These are phyloP conservation scores for Penicillium sp. DNA, from an alignment of 2,329 filamentous ascomycete species.

Conservation along the genomic window DNA sequence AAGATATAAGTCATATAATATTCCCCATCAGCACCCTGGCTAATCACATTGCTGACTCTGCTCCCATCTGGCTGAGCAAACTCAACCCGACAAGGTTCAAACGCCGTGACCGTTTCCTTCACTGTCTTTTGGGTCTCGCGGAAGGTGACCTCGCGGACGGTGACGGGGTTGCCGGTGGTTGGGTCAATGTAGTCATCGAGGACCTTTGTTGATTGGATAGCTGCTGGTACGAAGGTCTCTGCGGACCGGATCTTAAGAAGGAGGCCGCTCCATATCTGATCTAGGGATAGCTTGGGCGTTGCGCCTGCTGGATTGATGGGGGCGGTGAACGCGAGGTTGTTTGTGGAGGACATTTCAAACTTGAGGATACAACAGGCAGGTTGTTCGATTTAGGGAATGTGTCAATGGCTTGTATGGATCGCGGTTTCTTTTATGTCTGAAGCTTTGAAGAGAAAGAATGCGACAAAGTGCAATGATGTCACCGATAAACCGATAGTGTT, in stretches of 20 bases:
- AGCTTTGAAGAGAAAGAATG: background rate
- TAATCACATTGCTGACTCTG: constrained; percentile 29
- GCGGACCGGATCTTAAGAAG: constrained; percentile 30
- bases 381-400: background rate
- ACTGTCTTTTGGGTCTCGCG: constrained; percentile 24
- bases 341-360: constrained; percentile 22
- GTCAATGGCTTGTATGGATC: too few relatives aligned
- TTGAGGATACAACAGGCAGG: background rate
- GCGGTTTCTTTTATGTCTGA: background rate
- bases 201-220: constrained; percentile 29
- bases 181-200: constrained; percentile 24
- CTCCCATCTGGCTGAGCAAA: constrained; percentile 29
- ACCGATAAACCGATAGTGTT: constrained; percentile 1
- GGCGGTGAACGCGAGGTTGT: constrained; percentile 39
- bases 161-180: constrained; percentile 24
- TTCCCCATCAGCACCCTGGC: constrained; percentile 31
- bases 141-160: constrained; percentile 31
- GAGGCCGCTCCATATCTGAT: constrained; percentile 38
- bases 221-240: constrained; percentile 30
- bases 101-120: constrained; percentile 28
- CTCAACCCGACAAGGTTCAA: constrained; percentile 26
- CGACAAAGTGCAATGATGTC: constrained; percentile 1
- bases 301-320: constrained; percentile 36
- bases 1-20: constrained; percentile 44
- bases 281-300: constrained; percentile 27